A percentile compares a stretch with the other conserved stretches of the same genome.
phyloP scores from a whole-genome alignment of 2,329 filamentous ascomycete species.

The Cladosporium velox region DNA sequence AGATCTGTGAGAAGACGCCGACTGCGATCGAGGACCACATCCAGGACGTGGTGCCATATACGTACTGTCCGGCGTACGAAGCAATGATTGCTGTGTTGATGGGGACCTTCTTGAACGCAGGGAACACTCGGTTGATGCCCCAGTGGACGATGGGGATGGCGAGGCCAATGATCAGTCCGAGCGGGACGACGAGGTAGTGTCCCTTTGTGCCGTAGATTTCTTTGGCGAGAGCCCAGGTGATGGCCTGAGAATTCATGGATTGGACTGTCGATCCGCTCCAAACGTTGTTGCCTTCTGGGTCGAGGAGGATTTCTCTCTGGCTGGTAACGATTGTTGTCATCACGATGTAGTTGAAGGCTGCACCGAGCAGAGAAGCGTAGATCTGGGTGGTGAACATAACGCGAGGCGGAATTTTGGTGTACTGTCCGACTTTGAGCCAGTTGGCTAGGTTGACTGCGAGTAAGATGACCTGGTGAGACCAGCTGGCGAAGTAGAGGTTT shows the following conservation, averaged over 20 bases:
- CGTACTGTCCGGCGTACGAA: slow-evolving; percentile 19
- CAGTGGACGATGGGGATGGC: slow-evolving; percentile 13
- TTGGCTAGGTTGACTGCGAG: slow-evolving; percentile 54
- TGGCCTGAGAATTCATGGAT: slow-evolving; percentile 17
- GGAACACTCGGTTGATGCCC: neutral
- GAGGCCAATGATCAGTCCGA: slow-evolving; percentile 20
- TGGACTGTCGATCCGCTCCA: slow-evolving; percentile 20
- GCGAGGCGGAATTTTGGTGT: slow-evolving; percentile 57
- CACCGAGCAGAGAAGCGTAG: slow-evolving; percentile 56
- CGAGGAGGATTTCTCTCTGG: slow-evolving; percentile 21
- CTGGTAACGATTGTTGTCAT: slow-evolving; percentile 20
- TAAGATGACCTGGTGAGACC: slow-evolving; percentile 59
- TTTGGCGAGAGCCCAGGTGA: slow-evolving; percentile 20
- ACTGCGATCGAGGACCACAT: slow-evolving; percentile 22
- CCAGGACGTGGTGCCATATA: slow-evolving; percentile 22
- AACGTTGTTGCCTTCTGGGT: slow-evolving; percentile 20
- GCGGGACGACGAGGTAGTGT: slow-evolving; percentile 21
- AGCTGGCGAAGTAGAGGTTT: slow-evolving; percentile 61
- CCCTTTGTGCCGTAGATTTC: slow-evolving; percentile 18
- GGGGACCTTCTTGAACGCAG: slow-evolving; percentile 11
- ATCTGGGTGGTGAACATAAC: slow-evolving; percentile 60
- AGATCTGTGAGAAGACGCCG: slow-evolving; percentile 21
- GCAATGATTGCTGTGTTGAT: slow-evolving; percentile 22
- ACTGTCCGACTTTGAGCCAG: slow-evolving; percentile 62
- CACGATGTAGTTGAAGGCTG: slow-evolving; percentile 9